These are phyloP conservation scores for Fragaria vesca DNA, from an alignment of 306 rosid genomes.

Conservation along the genomic window DNA sequence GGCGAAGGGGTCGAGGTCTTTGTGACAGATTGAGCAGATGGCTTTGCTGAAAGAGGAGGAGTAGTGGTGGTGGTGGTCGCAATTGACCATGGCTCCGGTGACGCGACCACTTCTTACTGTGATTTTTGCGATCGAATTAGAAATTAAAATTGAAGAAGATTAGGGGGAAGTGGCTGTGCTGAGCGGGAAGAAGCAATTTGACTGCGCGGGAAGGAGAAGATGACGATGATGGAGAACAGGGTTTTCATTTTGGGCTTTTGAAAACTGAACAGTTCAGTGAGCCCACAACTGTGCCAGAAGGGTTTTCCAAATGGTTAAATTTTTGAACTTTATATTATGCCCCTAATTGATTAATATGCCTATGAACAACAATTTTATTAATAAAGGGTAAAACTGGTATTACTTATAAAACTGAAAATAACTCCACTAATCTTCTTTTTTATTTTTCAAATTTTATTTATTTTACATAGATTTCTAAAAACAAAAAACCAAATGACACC, in stretches of 20 bases:
- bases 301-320: no score
- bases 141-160: not conserved
- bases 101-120: not conserved
- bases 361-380: no score
- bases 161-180: not conserved
- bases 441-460: no score
- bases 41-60: constrained; percentile 45
- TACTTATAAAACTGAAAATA: no score
- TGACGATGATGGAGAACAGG: no score
- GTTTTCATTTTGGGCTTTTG: not conserved
- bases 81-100: constrained; percentile 39
- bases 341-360: no score
- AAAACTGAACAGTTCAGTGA: not conserved
- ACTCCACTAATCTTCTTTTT: no score
- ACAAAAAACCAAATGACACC: no score
- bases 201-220: not conserved
- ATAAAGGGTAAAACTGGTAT: no score
- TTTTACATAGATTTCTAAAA: no score
- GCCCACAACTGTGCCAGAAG: not conserved
- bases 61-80: not conserved
- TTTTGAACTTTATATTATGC: no score
- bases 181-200: constrained; percentile 1
- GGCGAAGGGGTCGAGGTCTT: constrained; percentile 64
- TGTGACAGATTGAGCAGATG: constrained; percentile 89
- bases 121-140: not conserved